These are phyloP conservation scores for Benincasa hispida DNA, from an alignment of 306 rosid genomes.

Conservation along the genomic window DNA sequence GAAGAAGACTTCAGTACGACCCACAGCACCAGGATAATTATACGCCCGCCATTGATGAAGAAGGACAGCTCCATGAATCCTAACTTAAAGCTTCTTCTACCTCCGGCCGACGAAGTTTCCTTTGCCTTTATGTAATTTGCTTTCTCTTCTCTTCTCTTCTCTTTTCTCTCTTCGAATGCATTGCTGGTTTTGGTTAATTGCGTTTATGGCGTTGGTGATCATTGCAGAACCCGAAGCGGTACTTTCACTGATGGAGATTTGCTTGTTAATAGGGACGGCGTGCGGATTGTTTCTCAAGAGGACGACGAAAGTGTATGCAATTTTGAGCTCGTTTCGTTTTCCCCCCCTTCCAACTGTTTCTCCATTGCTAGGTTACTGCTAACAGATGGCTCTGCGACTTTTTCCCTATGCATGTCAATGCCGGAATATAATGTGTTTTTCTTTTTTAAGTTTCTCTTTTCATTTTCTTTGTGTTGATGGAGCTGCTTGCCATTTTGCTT, in stretches of 20 bases:
- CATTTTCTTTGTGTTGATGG: not conserved
- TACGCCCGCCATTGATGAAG: slow-evolving; percentile 27
- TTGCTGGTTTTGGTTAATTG: not conserved
- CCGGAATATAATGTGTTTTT: not conserved
- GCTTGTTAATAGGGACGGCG: slow-evolving; percentile 77
- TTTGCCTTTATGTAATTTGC: slow-evolving; percentile 52
- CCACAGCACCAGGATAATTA: not conserved
- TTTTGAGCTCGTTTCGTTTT: not conserved
- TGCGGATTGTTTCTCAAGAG: slow-evolving; percentile 58
- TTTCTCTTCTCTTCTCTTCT: slow-evolving; percentile 6
- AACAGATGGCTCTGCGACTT: not conserved
- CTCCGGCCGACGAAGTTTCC: slow-evolving; percentile 47
- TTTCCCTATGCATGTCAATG: not conserved
- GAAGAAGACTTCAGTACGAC: slow-evolving; percentile 7
- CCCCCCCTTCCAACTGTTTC: not conserved
- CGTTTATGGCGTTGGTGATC: slow-evolving; percentile 18
- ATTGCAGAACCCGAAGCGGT: slow-evolving; percentile 65
- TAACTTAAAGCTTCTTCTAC: slow-evolving; percentile 65
- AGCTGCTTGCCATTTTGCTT: not conserved
- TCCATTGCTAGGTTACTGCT: not conserved
- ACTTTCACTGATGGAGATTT: slow-evolving; percentile 94
- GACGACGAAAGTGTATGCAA: slow-evolving; percentile 64
- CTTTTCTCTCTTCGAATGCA: not conserved
- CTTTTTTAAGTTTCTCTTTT: not conserved
- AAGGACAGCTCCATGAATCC: slow-evolving; percentile 37